Evolutionary conservation across 495 filamentous ascomycete genomes (phyloP).

Genomic region (Penicillium argentinense): DNA sequence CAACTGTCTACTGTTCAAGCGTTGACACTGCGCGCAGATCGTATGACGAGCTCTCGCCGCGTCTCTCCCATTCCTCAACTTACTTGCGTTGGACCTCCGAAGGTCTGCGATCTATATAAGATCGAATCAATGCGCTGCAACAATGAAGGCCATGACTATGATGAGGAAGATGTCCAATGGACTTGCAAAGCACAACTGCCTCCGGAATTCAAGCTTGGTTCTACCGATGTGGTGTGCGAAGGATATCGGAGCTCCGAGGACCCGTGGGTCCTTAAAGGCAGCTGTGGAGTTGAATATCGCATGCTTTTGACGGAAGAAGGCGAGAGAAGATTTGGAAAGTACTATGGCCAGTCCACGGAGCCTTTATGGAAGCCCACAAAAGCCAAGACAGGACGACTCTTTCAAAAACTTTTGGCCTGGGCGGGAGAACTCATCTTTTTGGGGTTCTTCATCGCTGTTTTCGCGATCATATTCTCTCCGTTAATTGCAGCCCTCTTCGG

Average conservation of each 20-base stretch:
- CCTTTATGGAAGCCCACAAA: not conserved
- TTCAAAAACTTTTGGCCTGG: too few relatives aligned
- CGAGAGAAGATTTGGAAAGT: slow-evolving; percentile 62
- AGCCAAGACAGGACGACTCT: not conserved
- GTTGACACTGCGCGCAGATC: slow-evolving; percentile 68
- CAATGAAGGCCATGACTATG: slow-evolving; percentile 74
- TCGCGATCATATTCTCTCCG: slow-evolving; percentile 31
- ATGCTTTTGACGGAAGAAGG: slow-evolving; percentile 79
- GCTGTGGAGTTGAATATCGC: slow-evolving; percentile 91
- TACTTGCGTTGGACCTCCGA: slow-evolving; percentile 70
- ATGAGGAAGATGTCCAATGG: slow-evolving; percentile 78
- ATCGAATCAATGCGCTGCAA: slow-evolving; percentile 84
- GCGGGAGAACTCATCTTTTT: slow-evolving; percentile 46
- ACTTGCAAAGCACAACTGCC: slow-evolving; percentile 80
- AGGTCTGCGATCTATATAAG: slow-evolving; percentile 59
- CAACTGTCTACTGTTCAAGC: slow-evolving; percentile 75
- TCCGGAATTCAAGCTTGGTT: slow-evolving; percentile 80
- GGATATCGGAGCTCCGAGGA: slow-evolving; percentile 78
- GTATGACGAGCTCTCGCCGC: slow-evolving; percentile 71
- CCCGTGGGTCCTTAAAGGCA: slow-evolving; percentile 80
- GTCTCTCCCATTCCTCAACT: slow-evolving; percentile 78
- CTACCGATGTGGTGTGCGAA: slow-evolving; percentile 91
- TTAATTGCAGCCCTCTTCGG: slow-evolving; percentile 26
- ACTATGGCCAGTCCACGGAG: slow-evolving; percentile 6
- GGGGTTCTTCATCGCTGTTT: slow-evolving; percentile 45